These are phyloP conservation scores for Suillus plorans DNA, from an alignment of 768 basidiomycete genomes.

Conservation along the genomic window DNA sequence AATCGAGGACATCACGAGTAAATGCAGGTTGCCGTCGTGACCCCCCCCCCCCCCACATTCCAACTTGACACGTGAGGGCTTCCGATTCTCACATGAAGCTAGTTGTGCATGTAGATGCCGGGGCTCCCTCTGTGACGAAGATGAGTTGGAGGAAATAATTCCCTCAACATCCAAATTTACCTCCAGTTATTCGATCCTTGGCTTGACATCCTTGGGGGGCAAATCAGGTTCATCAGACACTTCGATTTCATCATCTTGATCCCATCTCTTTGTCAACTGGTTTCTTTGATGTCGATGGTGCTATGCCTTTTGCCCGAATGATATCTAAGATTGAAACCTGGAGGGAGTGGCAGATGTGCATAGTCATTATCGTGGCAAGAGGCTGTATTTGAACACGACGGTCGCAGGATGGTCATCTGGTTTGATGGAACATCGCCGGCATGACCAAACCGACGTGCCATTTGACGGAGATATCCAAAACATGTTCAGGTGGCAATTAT, in stretches of 20 bases:
- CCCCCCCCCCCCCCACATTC: background rate
- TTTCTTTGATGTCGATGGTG: background rate
- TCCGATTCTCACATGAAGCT: constrained; percentile 4
- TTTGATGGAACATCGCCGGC: no score
- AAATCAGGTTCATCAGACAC: background rate
- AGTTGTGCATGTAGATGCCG: constrained; percentile 15
- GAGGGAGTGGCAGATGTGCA: background rate
- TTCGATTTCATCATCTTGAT: background rate
- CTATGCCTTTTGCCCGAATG: constrained; percentile 19
- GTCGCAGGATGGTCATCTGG: constrained; percentile 3
- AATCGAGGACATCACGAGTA: background rate
- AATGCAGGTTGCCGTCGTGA: background rate
- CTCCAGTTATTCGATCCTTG: background rate
- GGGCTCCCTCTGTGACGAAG: constrained; percentile 11
- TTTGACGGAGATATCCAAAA: constrained; percentile 8
- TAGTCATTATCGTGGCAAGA: constrained; percentile 6
- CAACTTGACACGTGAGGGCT: constrained; percentile 17
- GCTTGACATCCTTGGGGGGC: background rate
- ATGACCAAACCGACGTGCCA: background rate
- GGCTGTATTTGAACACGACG: constrained; percentile 17
- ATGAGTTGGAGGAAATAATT: background rate
- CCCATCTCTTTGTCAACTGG: constrained; percentile 1
- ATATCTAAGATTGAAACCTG: constrained; percentile 10
- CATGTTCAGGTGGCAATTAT: constrained; percentile 3
- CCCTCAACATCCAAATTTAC: background rate